Conservation (phyloP, 345 rosid species). For the Pistacia vera region DNA sequence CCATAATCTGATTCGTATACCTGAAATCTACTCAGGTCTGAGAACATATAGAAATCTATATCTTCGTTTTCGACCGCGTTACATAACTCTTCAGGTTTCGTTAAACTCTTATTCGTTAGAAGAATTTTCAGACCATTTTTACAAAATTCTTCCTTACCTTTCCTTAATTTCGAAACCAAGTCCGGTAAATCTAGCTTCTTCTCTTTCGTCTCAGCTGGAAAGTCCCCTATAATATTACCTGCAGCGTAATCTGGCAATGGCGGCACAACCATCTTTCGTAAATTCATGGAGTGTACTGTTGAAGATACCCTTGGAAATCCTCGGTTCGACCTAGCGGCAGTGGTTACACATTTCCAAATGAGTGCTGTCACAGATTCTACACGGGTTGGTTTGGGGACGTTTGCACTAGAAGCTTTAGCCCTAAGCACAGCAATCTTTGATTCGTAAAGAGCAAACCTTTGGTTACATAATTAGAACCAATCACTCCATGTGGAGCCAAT, state of each 20-base stretch:
- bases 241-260: neutral
- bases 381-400: slow-evolving; percentile 18
- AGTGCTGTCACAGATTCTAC: slow-evolving; percentile 28
- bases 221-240: slow-evolving; percentile 24
- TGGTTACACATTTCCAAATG: slow-evolving; percentile 18
- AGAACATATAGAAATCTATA: slow-evolving; percentile 26
- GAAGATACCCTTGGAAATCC: slow-evolving; percentile 3
- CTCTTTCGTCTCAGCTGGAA: slow-evolving; percentile 28
- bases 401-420: slow-evolving; percentile 5
- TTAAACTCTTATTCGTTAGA: slow-evolving; percentile 7
- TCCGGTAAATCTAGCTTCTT: slow-evolving; percentile 29
- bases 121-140: slow-evolving; percentile 5
- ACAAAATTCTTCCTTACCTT: slow-evolving; percentile 32
- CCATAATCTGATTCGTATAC: slow-evolving; percentile 39
- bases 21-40: slow-evolving; percentile 29
- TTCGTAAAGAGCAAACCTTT: slow-evolving; percentile 15
- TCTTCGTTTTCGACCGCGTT: slow-evolving; percentile 23
- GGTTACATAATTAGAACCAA: too few species aligned
- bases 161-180: slow-evolving; percentile 23
- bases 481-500: slow-evolving; percentile 2
- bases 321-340: slow-evolving; percentile 10
- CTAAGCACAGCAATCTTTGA: slow-evolving; percentile 19
- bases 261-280: slow-evolving; percentile 16
- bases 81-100: slow-evolving; percentile 24
- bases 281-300: slow-evolving; percentile 10